Base-by-base conservation (phyloP, 345 rosid genomes). In the Heritiera fomes region DNA sequence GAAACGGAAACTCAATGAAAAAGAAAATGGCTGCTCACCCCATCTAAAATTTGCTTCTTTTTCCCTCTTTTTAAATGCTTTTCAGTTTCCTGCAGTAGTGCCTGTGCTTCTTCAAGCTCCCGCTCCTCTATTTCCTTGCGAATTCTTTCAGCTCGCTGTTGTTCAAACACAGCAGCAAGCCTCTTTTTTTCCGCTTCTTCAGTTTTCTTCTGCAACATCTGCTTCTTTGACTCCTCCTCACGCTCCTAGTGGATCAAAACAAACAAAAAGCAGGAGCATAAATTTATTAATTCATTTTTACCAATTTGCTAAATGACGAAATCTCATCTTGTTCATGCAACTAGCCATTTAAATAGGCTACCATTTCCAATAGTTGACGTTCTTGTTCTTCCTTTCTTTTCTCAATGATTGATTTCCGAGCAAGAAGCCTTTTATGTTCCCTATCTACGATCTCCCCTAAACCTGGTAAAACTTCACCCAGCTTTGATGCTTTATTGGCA, bases 351-450 rank as follows among this genome's bases (percentile, higher is more conserved):
- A 78, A 56, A 45, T 49, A 9, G 45, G 64, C 80, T 90, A 93
- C 99, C 97, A 92, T 85, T 88, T 93, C 98, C 80, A 91, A 76
- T 71, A 91, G 92, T 80, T 97, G 98, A 9, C 94, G 93, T 78
- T 97, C 99, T 79, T 91, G 97, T 71, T 97, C 98, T 84, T 97
- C 99, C 87, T 97, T 97, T 75, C 98, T 89, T 82, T 94, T 93
- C 85, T 94, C 98, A 79, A 97, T 97, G 78, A 97, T 91, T 61
- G 98, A 88, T 82, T 94, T 94, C 79, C 98, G 87, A 78, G 98
- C 99, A 76, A 94, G 97, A 58, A 97, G 93, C 78, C 93, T 89
- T 85, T 88, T 94, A 83, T 97, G 97, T 80, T 97, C 98, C 83
- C 88, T 94, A 58, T 94, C 98, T 65, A 97, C 94, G 64, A 84